Percentiles rank a stretch among this genome's conserved stretches.
Evolutionary conservation across 441 rosid genomes (phyloP).

Genomic region (Populus trichocarpa): DNA sequence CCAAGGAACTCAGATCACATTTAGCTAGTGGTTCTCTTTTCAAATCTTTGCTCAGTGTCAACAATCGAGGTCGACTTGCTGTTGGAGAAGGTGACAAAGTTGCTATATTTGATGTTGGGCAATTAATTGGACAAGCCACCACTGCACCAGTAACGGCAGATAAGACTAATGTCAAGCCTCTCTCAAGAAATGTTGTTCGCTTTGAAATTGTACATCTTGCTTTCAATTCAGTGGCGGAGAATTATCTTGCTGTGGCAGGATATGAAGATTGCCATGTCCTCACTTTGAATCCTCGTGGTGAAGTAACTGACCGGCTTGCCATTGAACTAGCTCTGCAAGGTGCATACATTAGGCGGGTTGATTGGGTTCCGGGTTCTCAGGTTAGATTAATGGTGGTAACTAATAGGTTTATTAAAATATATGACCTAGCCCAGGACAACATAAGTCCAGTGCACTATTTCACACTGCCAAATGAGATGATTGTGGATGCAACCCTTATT

Average conservation of each 20-base stretch:
- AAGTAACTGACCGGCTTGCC: conserved; percentile 98
- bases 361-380: conserved; percentile 99
- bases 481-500: conserved; percentile 90
- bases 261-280: conserved; percentile 99
- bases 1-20: conserved; percentile 96
- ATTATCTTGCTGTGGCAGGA: conserved; percentile 98
- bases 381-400: conserved; percentile 97
- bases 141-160: conserved; percentile 94
- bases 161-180: conserved; percentile 97
- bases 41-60: conserved; percentile 97
- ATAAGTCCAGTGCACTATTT: conserved; percentile 96
- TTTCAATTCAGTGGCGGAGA: conserved; percentile 85
- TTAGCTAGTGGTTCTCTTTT: conserved; percentile 90
- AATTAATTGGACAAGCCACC: conserved; percentile 94
- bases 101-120: conserved; percentile 96
- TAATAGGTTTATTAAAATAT: conserved; percentile 92
- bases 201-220: conserved; percentile 97
- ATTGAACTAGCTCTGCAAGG: conserved; percentile 98
- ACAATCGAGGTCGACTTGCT: conserved; percentile 97
- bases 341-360: conserved; percentile 85
- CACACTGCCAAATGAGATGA: conserved; percentile 78
- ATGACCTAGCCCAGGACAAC: conserved; percentile 97
- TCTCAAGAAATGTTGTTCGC: conserved; percentile 95
- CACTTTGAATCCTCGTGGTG: conserved; percentile 95
- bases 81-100: conserved; percentile 99